Evolutionary conservation across 495 filamentous ascomycete genomes (phyloP), one percentile per base, ranked within the genome.

Genomic region (Hypoxylon rickii): DNA sequence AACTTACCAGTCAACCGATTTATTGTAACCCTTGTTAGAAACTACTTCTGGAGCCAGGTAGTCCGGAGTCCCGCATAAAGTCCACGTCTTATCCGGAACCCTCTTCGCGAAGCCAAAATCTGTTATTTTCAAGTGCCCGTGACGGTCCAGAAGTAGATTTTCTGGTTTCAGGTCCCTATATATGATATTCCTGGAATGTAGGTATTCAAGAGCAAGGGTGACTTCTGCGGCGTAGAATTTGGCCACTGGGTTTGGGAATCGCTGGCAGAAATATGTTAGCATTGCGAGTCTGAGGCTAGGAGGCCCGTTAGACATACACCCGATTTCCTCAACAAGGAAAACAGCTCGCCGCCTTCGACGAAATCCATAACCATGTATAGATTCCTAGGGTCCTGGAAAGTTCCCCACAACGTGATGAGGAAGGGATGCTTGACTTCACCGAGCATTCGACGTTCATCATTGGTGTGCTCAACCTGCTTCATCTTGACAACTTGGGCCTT

Each of bases 291-390:
- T 2, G 3, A 34, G n/a, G 13, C 13, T 3, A 29, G 43, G 3
- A 12, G 7, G 18, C 11, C n/a, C 39, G 22, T 17, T 10, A 36
- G n/a, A 78, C 88, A 74, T 78, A 97, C 94, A 80, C 96, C 95
- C 31, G 93, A 97, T 74, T 97, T 97, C 51, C 95, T 84, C 49
- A 98, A 76, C 61, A 97, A 70, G 65, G 92, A 97, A 72, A 98
- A 98, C 43, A 98, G 78, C 77, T 98, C 95, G 50, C 94, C 94
- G 61, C 94, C 94, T 72, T 98, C 95, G n/a, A 98, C 90, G 76
- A 98, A 98, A 66, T 97, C 94, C 94, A 98, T 97, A 60, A 98
- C 94, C 94, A 98, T 97, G 79, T 98, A 98, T 16, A 98, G 76
- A 68, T 98, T 97, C 70, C 86, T 87, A 15, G 89, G 81, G 61